A percentile compares a stretch with the other conserved stretches of the same genome.
Conservation (phyloP, 805 yeast genomes). For the Cyberlindnera meyerae region DNA sequence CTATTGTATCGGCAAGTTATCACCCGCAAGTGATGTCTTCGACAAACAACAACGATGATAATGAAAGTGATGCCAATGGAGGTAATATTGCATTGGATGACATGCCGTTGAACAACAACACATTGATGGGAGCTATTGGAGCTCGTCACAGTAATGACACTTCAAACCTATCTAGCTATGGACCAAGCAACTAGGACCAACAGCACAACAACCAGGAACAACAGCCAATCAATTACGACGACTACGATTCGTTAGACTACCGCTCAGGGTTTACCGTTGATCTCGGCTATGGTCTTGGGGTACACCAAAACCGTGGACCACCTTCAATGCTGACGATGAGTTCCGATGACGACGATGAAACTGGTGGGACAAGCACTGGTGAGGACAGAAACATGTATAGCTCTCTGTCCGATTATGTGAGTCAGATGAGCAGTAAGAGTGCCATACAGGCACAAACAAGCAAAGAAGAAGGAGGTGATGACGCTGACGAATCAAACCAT, state of each 20-base stretch:
- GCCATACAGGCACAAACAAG: no score
- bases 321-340: slow-evolving; percentile 22
- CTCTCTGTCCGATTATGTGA: slow-evolving; percentile 20
- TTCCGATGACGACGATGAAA: slow-evolving; percentile 13
- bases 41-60: slow-evolving; percentile 1
- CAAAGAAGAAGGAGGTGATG: not conserved
- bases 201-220: no score
- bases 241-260: slow-evolving; percentile 4
- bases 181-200: no score
- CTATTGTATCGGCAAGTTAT: slow-evolving; percentile 46
- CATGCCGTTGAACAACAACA: slow-evolving; percentile 1
- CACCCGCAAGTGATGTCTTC: slow-evolving; percentile 14
- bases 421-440: slow-evolving; percentile 15
- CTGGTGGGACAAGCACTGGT: not conserved
- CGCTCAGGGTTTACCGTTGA: slow-evolving; percentile 21
- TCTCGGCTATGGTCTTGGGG: slow-evolving; percentile 22
- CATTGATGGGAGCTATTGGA: no score
- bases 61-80: not conserved
- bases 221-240: slow-evolving; percentile 8
- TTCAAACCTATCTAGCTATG: slow-evolving; percentile 1
- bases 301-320: slow-evolving; percentile 23
- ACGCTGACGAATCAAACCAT: no score
- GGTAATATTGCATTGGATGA: not conserved
- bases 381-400: slow-evolving; percentile 4
- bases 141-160: not conserved